These are phyloP conservation scores for Melampsora americana DNA, from an alignment of 1,284 basidiomycete species.

Conservation along the genomic window DNA sequence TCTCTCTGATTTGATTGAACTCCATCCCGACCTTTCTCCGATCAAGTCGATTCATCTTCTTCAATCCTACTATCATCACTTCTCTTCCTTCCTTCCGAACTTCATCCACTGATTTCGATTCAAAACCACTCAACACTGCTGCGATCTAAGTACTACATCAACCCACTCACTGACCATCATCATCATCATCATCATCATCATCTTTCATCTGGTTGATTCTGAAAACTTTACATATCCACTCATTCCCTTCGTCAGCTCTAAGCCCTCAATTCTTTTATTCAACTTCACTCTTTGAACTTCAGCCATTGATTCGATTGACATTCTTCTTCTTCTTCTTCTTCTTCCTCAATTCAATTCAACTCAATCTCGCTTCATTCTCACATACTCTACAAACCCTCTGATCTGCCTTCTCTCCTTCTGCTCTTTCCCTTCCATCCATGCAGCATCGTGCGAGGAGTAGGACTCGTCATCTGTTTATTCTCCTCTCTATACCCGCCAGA, in stretches of 20 bases:
- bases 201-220: background rate
- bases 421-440: background rate
- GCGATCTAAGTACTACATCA: background rate
- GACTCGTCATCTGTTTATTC: background rate
- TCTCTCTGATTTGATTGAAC: too few species aligned
- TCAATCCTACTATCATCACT: background rate
- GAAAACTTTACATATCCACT: background rate
- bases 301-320: background rate
- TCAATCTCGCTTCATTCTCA: background rate
- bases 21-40: background rate
- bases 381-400: background rate
- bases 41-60: background rate
- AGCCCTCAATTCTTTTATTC: background rate
- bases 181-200: background rate
- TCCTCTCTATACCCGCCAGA: background rate
- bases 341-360: background rate
- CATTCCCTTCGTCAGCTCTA: background rate
- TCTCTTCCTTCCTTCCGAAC: background rate
- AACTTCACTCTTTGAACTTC: background rate
- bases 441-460: background rate
- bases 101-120: background rate
- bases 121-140: background rate
- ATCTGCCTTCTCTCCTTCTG: background rate
- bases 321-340: background rate
- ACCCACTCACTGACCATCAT: background rate